Base-by-base conservation (phyloP, 1,284 basidiomycete species). In the Marasmius oreades region DNA sequence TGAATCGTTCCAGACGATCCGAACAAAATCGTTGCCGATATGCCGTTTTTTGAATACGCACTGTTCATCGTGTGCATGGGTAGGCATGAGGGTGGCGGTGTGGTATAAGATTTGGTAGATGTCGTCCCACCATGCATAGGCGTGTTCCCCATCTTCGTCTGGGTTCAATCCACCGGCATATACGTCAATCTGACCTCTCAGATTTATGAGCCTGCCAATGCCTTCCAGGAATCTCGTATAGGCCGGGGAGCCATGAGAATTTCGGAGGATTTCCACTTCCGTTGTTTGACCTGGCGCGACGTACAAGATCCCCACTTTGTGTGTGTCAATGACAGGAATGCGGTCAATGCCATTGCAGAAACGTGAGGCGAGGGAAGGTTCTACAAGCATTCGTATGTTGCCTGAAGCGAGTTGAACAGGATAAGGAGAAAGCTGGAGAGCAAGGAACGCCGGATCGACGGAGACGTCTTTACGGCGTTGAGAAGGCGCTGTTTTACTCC, bases 91-190 rank as follows among this genome's bases (percentile, higher is more conserved):
- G 1, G 97, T 99, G 2, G 96, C 92, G 1, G 94, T 90, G 71
- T 99, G 97, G 71, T 93, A 99, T 53, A 98, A 81, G 58, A 98
- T 86, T 69, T 99, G 97, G 16, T 90, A 88, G 45, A 98, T 95
- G 66, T 98, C 95, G 71, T 99, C 95, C 89, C 94, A 95, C 95
- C 96, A 99, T 0, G 95, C 95, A 67, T 99, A 99, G 0, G 94
- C 92, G 66, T 94, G 96, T 70, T 98, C 93, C 22, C 90, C 86
- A 69, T 98, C 95, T 64, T 90, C 86, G 61, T 91, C 86, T 5
- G 90, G 85, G 69, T 96, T 90, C 31, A 99, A 79, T 1, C 95
- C 95, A 26, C 95, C 96, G 1, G 90, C 91, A 70, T 96, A 98
- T n/a, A 98, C 87, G 67, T 98, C 95, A 11, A 87, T 80, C 71